Base-by-base conservation (phyloP, 2,329 filamentous ascomycete genomes). In the Cladosporium sp. region DNA sequence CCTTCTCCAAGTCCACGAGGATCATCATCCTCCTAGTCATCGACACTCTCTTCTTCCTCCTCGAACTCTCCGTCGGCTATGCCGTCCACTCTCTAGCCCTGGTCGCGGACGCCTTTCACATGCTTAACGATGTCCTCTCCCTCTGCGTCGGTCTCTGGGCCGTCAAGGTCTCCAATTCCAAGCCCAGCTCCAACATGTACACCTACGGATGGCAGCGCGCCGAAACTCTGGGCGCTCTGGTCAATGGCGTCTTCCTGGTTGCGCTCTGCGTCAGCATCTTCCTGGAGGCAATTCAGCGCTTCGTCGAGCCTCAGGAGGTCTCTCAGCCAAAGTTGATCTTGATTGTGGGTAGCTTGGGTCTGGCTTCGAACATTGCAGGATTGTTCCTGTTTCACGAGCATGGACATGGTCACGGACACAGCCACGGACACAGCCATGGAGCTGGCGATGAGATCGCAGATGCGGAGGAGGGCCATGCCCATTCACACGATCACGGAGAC, bases 41-140 rank as follows among this genome's bases (percentile, higher is more conserved):
- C 65, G 92, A 97, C 72, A 79, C 84, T 47, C 78, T 80, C 36
- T 99, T 99, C 75, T 96, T 99, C 73, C 71, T 96, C 42, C 75
- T 97, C 52, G 93, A 99, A 72, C 73, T 99, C 55, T 83, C 86
- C 52, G 83, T 86, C 55, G 92, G 93, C 55, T 89, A 96, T 75
- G 75, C 85, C 56, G 89, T 95, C 54, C 86, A 91, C 66, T 97
- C 93, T 15, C 80, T 99, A 60, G 93, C 93, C 32, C 80, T 99
- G 53, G 90, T 95, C 66, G 93, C 93, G 48, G 93, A 99, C 74
- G 90, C 93, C 54, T 99, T 99, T 70, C 93, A 99, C 73, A 99
- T 99, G 93, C 78, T 99, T 54, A 99, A 99, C 75, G 93, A 99
- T 80, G 93, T 99, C 61, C 85, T 99, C 54, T 97, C 93, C 1